Evolutionary conservation across 345 rosid species (phyloP), one percentile per base, ranked within the genome.

Genomic region (Dimocarpus longan): DNA sequence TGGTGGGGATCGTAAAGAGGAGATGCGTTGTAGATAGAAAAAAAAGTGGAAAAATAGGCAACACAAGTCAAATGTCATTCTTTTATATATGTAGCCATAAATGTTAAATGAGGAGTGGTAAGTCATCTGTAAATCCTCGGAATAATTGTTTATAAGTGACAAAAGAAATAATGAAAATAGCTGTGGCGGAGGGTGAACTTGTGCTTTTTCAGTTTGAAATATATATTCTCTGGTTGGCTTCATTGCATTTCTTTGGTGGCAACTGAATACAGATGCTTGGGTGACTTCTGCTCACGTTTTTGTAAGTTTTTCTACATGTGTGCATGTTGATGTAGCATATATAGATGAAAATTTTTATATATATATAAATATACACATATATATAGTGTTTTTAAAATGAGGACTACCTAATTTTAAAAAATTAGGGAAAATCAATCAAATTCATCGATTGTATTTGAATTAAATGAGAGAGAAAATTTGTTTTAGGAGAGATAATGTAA

Each of bases 1-100:
- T 70, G 26, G 67, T 28, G 37, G 77, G 52, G 68, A 50, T 67
- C 37, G 71, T 26, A 60, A 26, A 76, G 57, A 78, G 70, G 28
- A 70, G 54, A 79, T 80, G 79, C 69, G 39, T 66, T 82, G 87
- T 84, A 81, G 82, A 83, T 83, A 85, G 73, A 79, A 56, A 66
- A 78, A 80, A 59, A 67, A 37, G 52, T 3, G 1, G 52, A 3
- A 46, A 46, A 46, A 7, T 46, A 46, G 52, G 52, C 52, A 80
- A 62, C 70, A 76, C 74, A 40, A 76, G 77, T 74, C 78, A 68
- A 84, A 78, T 68, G 57, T 76, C 56, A 75, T 64, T 82, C 84
- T 84, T 87, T 82, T 80, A 80, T 79, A 57, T 77, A 82, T 79
- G 80, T 82, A 75, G 44, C 52, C 80, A 74, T 62, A 81, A 71